Evolutionary conservation across 495 filamentous ascomycete species (phyloP), one percentile per base, ranked within the genome.

Genomic region (Aspergillus affinis): DNA sequence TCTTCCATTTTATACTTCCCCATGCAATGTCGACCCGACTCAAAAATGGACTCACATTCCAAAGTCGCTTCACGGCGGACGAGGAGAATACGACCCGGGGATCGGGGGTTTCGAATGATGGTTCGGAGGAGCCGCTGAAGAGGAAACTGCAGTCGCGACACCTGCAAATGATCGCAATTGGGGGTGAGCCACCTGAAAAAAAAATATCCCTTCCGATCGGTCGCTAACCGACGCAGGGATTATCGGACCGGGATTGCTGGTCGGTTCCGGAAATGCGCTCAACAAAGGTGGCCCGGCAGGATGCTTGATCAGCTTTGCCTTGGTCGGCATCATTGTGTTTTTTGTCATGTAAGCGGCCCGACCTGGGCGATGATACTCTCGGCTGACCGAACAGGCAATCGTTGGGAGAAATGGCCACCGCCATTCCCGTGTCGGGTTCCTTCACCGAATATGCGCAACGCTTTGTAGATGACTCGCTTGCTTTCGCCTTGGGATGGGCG

Each of bases 161-260:
- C 73, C 63, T 89, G 23, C 82, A 82, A 66, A 89, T 90, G 86
- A 90, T 90, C 75, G 87, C 86, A 2, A 81, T 89, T 29, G 87
- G 86, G 51, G 71, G 68, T 71, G 17, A 32, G 63, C 44, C 8
- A 41, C 82, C 2, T 83, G 80, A 61, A 65, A 82, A 65, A 82
- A 9, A 74, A 26, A 1, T 17, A 17, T 15, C 6, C 10, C 13
- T 15, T 41, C 36, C 36, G 10, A 41, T 41, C 19, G 41, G 36
- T 47, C 2, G n/a, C 27, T 18, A 21, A 50, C 15, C 51, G 23
- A 50, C 27, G 20, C 51, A 75, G 77, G 76, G 18, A 78, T 77
- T 51, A 77, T 84, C 72, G 66, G 79, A 30, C 79, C 80, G 61
- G 79, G 72, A 47, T 60, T 75, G 49, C 65, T 75, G 10, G 79